Conservation (phyloP, 352 stramenopile genomes). For the Halophytophthora batemanensis region DNA sequence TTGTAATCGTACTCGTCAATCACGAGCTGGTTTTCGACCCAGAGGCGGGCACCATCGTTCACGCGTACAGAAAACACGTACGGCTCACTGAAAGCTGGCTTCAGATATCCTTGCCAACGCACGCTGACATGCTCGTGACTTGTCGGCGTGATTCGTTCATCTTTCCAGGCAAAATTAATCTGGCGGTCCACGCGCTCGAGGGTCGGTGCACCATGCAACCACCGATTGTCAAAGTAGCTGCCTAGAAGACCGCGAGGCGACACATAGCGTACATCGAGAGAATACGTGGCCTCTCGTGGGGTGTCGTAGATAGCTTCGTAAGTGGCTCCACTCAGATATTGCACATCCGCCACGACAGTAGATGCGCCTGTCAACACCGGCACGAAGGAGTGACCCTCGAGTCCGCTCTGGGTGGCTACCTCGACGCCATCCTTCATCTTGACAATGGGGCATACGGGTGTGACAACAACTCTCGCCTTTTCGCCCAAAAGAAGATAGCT, state of each 20-base stretch:
- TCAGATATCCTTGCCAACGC: constrained; percentile 92
- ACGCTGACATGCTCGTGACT: constrained; percentile 94
- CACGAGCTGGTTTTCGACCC: constrained; percentile 48
- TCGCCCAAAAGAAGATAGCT: constrained; percentile 66
- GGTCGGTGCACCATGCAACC: constrained; percentile 86
- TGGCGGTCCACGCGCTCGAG: constrained; percentile 82
- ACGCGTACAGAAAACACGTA: constrained; percentile 87
- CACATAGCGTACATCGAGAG: constrained; percentile 76
- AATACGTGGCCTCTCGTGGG: constrained; percentile 84
- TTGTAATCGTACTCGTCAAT: constrained; percentile 60
- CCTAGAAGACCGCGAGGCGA: constrained; percentile 81
- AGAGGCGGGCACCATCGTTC: constrained; percentile 90
- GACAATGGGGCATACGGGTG: constrained; percentile 39
- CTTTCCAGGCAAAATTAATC: constrained; percentile 92
- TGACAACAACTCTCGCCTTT: constrained; percentile 39
- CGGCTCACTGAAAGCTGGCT: constrained; percentile 86
- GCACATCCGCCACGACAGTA: constrained; percentile 59
- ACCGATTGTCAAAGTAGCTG: constrained; percentile 96
- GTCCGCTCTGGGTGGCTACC: constrained; percentile 38
- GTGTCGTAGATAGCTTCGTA: constrained; percentile 90
- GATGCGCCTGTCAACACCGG: constrained; percentile 51
- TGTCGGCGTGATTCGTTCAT: constrained; percentile 85
- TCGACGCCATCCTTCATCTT: constrained; percentile 32
- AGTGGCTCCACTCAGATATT: constrained; percentile 57
- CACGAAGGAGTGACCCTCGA: constrained; percentile 67